A percentile compares a stretch with the other conserved stretches of the same genome.
These are phyloP conservation scores for Colletotrichum lupini DNA, from an alignment of 2,329 filamentous ascomycete genomes.

Conservation along the genomic window DNA sequence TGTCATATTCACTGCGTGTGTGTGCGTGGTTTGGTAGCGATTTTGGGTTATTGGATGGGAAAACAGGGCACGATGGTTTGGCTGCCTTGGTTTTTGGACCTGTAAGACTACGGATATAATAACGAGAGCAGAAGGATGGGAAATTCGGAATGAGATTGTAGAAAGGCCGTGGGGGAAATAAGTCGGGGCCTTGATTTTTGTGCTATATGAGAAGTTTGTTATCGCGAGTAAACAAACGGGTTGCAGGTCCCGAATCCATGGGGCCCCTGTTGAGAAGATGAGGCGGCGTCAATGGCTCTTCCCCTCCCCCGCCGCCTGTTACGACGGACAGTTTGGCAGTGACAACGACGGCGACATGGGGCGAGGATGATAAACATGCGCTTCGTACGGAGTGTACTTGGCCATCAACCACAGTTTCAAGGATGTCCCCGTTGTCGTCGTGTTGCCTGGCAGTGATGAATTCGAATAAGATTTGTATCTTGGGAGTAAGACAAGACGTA, in stretches of 20 bases:
- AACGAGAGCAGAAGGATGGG: neutral
- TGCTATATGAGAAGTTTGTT: constrained; percentile 3
- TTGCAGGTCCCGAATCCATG: neutral
- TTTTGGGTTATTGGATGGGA: neutral
- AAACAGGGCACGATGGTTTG: neutral
- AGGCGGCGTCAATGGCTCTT: neutral
- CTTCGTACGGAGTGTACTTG: too few species aligned
- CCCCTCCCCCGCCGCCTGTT: neutral
- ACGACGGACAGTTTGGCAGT: neutral
- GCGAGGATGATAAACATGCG: neutral
- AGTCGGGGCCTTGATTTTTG: neutral
- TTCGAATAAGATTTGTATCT: neutral
- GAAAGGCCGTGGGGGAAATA: neutral
- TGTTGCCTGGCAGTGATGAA: neutral
- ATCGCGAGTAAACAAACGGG: constrained; percentile 1
- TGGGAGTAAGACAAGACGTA: neutral
- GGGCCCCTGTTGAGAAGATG: neutral
- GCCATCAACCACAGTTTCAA: neutral
- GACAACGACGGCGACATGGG: neutral
- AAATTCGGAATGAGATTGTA: neutral
- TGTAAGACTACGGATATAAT: neutral
- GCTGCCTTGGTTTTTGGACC: neutral
- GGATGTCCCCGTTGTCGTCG: neutral
- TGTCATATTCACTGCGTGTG: neutral
- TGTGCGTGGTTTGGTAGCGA: neutral